Percentiles rank a stretch among this genome's conserved stretches.
phyloP scores from a whole-genome alignment of 495 filamentous ascomycete species.

The Aspergillus cristatus region DNA sequence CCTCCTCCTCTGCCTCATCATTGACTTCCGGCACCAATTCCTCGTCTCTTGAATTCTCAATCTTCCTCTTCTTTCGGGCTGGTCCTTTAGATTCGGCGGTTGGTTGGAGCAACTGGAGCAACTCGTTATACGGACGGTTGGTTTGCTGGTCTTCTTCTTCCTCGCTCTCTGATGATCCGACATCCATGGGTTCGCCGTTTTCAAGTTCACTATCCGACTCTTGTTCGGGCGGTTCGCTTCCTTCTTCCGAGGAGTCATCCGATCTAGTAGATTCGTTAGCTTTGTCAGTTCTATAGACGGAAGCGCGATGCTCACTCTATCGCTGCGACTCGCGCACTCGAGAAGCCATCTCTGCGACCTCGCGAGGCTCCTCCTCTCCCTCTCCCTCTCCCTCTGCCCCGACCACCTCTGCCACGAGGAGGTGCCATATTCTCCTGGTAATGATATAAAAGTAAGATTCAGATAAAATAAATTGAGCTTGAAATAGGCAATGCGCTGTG shows the following conservation, averaged over 20 bases:
- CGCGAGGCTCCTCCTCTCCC: constrained; percentile 21
- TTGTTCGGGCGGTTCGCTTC: constrained; percentile 9
- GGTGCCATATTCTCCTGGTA: constrained; percentile 10
- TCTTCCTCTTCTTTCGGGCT: constrained; percentile 58
- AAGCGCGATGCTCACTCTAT: constrained; percentile 21
- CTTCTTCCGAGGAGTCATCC: constrained; percentile 24
- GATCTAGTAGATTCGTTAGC: constrained; percentile 21
- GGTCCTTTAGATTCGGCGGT: constrained; percentile 42
- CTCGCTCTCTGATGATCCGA: constrained; percentile 33
- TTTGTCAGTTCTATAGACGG: too few relatives aligned
- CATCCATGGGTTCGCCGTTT: constrained; percentile 22
- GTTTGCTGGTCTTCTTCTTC: constrained; percentile 35
- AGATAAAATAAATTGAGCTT: too few relatives aligned
- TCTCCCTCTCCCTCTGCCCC: constrained; percentile 22
- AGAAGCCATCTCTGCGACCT: constrained; percentile 19
- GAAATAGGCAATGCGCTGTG: not conserved
- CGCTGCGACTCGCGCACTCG: constrained; percentile 32
- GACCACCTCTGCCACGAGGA: constrained; percentile 11
- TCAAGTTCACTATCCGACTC: constrained; percentile 15
- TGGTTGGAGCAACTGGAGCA: constrained; percentile 53
- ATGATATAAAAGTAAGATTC: too few relatives aligned
- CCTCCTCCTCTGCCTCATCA: constrained; percentile 16
- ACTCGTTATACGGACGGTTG: constrained; percentile 50
- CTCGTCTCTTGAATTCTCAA: constrained; percentile 24
- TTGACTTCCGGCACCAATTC: constrained; percentile 4